Base-by-base conservation (phyloP, 257 asterid genomes). In the Nicotiana otophora region DNA sequence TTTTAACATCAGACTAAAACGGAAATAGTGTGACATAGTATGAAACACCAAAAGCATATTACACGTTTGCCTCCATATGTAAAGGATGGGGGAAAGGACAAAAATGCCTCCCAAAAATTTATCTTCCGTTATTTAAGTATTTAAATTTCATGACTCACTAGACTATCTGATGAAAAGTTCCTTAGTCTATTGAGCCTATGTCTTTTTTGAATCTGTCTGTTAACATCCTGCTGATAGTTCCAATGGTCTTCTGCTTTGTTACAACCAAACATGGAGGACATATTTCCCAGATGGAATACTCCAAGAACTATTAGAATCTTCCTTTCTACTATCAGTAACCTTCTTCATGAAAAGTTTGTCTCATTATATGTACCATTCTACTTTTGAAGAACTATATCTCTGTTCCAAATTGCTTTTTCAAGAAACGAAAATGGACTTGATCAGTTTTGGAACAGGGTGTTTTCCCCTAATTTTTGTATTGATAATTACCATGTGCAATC, bases 361-460 rank as follows among this genome's bases (percentile, higher is more conserved):
- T 63, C 19, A 23, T 20, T 62, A 30, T 28, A 12, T 28, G 39
- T 64, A n/a, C 9, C 78, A 20, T 20, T 63, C 7, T n/a, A 70
- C 12, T 70, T 70, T 9, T 42, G 78, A 72, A 46, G 61, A 46
- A 72, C 79, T 46, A 72, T 46, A 74, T 12, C 61, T 74, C 62
- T 75, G 63, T 51, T 53, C 28, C 64, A 75, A 8, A 16, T 51
- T 28, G 64, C 51, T 15, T 8, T 75, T 51, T 28, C 80, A 51
- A 42, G 80, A 51, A 66, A 72, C 60, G 82, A 61, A 14, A 39
- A 91, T 90, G 94, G 90, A 83, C 80, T 74, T 53, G 42, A 57
- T 67, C 33, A 81, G 67, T 83, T 79, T 80, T 75, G n/a, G 54
- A 7, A 36, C 84, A 34, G 42, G 82, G 7, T 65, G 61, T 64